Conservation (phyloP, 2,329 filamentous ascomycete species). For the Didymellaceae sp. region DNA sequence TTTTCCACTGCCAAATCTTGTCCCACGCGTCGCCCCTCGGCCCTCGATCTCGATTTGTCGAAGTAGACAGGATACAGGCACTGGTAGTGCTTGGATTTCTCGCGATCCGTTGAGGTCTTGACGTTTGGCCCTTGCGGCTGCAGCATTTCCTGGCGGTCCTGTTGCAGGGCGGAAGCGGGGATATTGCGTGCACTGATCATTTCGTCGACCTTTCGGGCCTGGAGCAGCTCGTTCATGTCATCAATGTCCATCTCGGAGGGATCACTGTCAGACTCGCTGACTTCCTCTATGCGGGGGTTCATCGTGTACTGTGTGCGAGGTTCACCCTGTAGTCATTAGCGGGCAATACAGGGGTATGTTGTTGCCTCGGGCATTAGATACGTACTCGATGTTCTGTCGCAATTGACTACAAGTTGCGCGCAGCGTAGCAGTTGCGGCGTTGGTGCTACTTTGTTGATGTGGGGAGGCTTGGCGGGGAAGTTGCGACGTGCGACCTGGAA, state of each 20-base stretch:
- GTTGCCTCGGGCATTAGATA: no score
- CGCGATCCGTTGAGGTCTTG: constrained; percentile 53
- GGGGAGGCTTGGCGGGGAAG: constrained; percentile 22
- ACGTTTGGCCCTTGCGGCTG: constrained; percentile 49
- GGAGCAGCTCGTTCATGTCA: constrained; percentile 72
- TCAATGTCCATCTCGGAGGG: constrained; percentile 76
- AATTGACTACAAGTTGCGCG: not conserved
- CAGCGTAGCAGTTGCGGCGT: constrained; percentile 7
- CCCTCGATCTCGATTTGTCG: constrained; percentile 74
- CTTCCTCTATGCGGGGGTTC: constrained; percentile 87
- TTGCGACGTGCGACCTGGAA: constrained; percentile 11
- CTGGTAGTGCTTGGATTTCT: constrained; percentile 76
- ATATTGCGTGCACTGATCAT: constrained; percentile 49
- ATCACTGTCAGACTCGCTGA: constrained; percentile 78
- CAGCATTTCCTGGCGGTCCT: constrained; percentile 38
- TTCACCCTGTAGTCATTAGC: not conserved
- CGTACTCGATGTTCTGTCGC: constrained; percentile 3
- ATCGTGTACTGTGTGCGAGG: constrained; percentile 26
- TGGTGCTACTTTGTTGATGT: constrained; percentile 17
- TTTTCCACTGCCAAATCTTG: constrained; percentile 76
- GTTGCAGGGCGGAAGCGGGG: constrained; percentile 33
- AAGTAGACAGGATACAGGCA: constrained; percentile 97
- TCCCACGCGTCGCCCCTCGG: constrained; percentile 81
- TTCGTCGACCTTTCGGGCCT: constrained; percentile 50
- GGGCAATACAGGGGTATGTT: not conserved